Evolutionary conservation across 768 basidiomycete genomes (phyloP).

Genomic region (Boletales sp.): DNA sequence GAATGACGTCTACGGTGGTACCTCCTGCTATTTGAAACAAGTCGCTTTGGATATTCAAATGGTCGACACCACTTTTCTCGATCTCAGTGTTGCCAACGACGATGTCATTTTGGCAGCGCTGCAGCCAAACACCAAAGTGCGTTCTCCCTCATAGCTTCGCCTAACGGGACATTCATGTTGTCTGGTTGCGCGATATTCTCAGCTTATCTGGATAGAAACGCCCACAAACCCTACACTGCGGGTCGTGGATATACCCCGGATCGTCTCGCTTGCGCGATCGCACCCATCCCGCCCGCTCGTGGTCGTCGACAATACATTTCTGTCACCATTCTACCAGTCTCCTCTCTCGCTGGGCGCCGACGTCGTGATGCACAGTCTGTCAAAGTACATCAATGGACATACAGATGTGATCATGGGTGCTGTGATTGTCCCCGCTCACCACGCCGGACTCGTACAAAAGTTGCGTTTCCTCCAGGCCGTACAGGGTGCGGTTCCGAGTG

Average conservation of each 20-base stretch:
- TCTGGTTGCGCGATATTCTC: neutral
- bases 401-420: slow-evolving; percentile 92
- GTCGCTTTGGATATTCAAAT: slow-evolving; percentile 65
- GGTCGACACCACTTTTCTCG: slow-evolving; percentile 72
- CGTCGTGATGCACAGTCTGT: slow-evolving; percentile 78
- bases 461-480: slow-evolving; percentile 91
- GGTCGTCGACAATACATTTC: slow-evolving; percentile 92
- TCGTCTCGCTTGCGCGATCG: slow-evolving; percentile 60
- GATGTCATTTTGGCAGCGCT: slow-evolving; percentile 63
- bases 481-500: slow-evolving; percentile 76
- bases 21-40: slow-evolving; percentile 74
- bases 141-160: slow-evolving; percentile 13
- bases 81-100: slow-evolving; percentile 69
- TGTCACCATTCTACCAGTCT: slow-evolving; percentile 87
- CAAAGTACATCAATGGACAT: slow-evolving; percentile 93
- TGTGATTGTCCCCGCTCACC: slow-evolving; percentile 61
- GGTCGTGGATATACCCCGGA: slow-evolving; percentile 73
- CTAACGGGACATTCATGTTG: neutral
- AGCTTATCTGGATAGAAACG: slow-evolving; percentile 94
- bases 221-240: slow-evolving; percentile 95
- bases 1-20: slow-evolving; percentile 94
- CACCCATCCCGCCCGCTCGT: slow-evolving; percentile 70
- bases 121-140: slow-evolving; percentile 75
- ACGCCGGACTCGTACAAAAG: slow-evolving; percentile 43
- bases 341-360: slow-evolving; percentile 85